Conservation (phyloP, 1,284 basidiomycete genomes). For the Tranzscheliella williamsii region DNA sequence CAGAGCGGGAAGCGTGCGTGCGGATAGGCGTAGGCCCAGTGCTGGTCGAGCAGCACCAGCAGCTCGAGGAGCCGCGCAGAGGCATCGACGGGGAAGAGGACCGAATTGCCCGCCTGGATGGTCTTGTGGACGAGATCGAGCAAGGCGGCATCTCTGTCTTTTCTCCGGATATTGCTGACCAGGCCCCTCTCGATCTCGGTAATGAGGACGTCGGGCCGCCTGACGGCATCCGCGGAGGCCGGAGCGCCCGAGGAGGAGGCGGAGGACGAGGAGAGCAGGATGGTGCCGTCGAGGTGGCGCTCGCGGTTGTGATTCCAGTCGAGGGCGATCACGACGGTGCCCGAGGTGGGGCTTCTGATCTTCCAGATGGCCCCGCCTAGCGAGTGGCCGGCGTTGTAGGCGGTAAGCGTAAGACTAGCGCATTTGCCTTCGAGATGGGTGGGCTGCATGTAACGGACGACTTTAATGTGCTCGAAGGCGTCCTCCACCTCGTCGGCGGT, state of each 20-base stretch:
- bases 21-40: conserved; percentile 88
- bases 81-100: conserved; percentile 89
- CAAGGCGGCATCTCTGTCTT: conserved; percentile 78
- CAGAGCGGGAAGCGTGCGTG: conserved; percentile 68
- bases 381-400: conserved; percentile 92
- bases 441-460: conserved; percentile 91
- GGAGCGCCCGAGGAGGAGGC: conserved; percentile 13
- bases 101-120: conserved; percentile 75
- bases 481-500: conserved; percentile 85
- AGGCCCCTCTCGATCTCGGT: conserved; percentile 81
- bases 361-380: conserved; percentile 98
- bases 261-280: conserved; percentile 61
- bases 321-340: conserved; percentile 92
- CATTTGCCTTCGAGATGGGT: conserved; percentile 83
- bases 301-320: conserved; percentile 96
- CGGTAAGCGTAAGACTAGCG: conserved; percentile 78
- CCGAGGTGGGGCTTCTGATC: conserved; percentile 91
- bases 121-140: conserved; percentile 75
- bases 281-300: conserved; percentile 91
- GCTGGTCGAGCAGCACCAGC: conserved; percentile 91
- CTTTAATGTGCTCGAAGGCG: conserved; percentile 88
- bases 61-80: conserved; percentile 91
- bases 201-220: conserved; percentile 70
- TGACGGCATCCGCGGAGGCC: conserved; percentile 36
- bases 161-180: conserved; percentile 80